Conservation (phyloP, 306 rosid genomes). For the Lathyrus sativus region DNA sequence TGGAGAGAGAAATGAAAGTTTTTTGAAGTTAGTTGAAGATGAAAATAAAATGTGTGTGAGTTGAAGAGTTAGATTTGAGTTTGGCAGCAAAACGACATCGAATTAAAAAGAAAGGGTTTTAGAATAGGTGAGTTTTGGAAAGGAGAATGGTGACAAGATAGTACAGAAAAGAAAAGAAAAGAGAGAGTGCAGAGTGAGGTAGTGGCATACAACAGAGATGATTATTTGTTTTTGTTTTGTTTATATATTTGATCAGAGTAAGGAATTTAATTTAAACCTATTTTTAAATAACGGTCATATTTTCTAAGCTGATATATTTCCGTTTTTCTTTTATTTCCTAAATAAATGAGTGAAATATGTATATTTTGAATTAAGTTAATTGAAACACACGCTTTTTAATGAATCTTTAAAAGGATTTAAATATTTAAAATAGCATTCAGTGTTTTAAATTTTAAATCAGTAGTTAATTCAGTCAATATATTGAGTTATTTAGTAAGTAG, state of each 20-base stretch:
- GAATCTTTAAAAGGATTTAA: neutral
- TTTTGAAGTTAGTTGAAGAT: neutral
- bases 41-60: neutral
- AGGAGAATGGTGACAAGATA: slow-evolving; percentile 1
- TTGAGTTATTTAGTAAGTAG: no score
- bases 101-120: neutral
- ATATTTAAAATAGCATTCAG: no score
- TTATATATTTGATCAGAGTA: neutral
- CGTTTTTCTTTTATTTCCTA: neutral
- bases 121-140: neutral
- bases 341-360: no score
- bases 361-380: neutral
- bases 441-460: no score
- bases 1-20: neutral
- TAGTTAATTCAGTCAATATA: no score
- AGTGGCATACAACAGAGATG: neutral
- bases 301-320: neutral
- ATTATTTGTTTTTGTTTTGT: slow-evolving; percentile 32
- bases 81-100: slow-evolving; percentile 31
- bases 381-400: neutral
- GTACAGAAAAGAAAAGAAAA: slow-evolving; percentile 3
- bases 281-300: slow-evolving; percentile 5
- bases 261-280: neutral
- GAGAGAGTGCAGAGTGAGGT: slow-evolving; percentile 24
- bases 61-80: neutral